Conservation (phyloP, 305 asterid genomes). For the Fraxinus angustifolia region DNA sequence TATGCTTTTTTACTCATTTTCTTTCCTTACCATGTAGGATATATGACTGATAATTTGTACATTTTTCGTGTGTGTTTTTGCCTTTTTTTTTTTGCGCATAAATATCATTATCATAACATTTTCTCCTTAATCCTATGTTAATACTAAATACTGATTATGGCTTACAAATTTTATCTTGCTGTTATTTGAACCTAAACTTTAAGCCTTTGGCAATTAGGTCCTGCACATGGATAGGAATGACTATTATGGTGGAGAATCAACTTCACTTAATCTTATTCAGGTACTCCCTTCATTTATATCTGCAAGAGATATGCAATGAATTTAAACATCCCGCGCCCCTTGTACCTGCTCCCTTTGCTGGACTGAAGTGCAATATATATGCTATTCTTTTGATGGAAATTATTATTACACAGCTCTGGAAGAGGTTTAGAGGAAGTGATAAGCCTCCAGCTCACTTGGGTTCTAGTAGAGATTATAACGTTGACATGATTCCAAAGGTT, state of each 20-base stretch:
- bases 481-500: slow-evolving; percentile 97
- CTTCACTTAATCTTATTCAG: slow-evolving; percentile 64
- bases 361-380: slow-evolving; percentile 1
- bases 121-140: background rate
- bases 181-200: background rate
- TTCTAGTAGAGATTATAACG: slow-evolving; percentile 86
- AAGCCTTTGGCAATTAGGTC: slow-evolving; percentile 50
- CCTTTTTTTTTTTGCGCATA: background rate
- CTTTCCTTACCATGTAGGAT: background rate
- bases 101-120: background rate
- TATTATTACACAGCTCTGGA: slow-evolving; percentile 62
- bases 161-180: background rate
- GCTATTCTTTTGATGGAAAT: slow-evolving; percentile 9
- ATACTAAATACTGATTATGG: background rate
- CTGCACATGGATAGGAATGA: slow-evolving; percentile 98
- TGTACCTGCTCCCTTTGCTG: background rate
- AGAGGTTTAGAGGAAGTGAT: slow-evolving; percentile 87
- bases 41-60: background rate
- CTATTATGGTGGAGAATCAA: slow-evolving; percentile 89
- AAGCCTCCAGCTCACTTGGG: slow-evolving; percentile 85
- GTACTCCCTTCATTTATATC: slow-evolving; percentile 22
- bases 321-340: background rate
- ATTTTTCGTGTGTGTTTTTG: background rate
- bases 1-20: background rate
- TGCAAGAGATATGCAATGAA: slow-evolving; percentile 9